These are phyloP conservation scores for Arctium minus DNA, from an alignment of 129 eudicot genomes.

Conservation along the genomic window DNA sequence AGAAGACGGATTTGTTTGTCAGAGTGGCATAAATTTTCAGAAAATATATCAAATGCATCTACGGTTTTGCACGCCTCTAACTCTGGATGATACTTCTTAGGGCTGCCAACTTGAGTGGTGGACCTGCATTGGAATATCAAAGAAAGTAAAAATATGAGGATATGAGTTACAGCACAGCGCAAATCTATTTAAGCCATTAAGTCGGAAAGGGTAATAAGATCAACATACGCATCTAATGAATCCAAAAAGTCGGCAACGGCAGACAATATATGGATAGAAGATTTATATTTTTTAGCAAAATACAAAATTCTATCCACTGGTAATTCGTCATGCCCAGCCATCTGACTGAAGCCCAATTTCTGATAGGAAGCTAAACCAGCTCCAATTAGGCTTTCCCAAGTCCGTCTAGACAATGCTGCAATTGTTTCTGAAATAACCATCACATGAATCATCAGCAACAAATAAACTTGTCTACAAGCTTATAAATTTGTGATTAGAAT, in stretches of 20 bases:
- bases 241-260: slow-evolving; percentile 78
- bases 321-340: slow-evolving; percentile 27
- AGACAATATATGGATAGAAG: slow-evolving; percentile 61
- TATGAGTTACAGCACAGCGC: neutral
- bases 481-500: neutral
- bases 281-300: slow-evolving; percentile 61
- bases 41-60: slow-evolving; percentile 55
- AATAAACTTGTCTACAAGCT: slow-evolving; percentile 8
- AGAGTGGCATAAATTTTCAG: slow-evolving; percentile 62
- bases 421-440: slow-evolving; percentile 22
- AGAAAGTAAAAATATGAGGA: slow-evolving; percentile 5
- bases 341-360: slow-evolving; percentile 26
- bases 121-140: slow-evolving; percentile 43
- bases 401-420: slow-evolving; percentile 34
- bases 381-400: slow-evolving; percentile 75
- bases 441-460: slow-evolving; percentile 9
- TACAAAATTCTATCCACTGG: slow-evolving; percentile 40
- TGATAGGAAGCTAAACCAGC: slow-evolving; percentile 63
- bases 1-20: slow-evolving; percentile 59
- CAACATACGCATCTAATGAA: slow-evolving; percentile 52
- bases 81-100: slow-evolving; percentile 40
- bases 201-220: slow-evolving; percentile 8
- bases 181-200: neutral
- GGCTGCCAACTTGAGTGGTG: slow-evolving; percentile 6
- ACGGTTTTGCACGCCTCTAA: slow-evolving; percentile 37